These are phyloP conservation scores for Diaporthe nobilis DNA, from an alignment of 2,329 filamentous ascomycete genomes.

Conservation along the genomic window DNA sequence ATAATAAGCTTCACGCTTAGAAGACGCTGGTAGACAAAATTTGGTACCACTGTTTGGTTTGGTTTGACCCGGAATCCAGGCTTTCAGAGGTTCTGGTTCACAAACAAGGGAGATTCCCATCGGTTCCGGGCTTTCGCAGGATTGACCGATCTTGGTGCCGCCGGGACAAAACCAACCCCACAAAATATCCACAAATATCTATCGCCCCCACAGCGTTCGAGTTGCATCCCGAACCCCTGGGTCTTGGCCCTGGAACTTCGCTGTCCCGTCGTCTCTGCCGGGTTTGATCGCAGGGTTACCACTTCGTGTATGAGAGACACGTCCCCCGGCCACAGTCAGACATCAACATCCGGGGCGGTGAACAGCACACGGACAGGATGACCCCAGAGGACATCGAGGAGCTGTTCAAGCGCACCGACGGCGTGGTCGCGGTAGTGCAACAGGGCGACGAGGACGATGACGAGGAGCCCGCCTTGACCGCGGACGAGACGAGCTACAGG, in stretches of 20 bases:
- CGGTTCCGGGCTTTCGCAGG: slow-evolving; percentile 20
- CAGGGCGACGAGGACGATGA: slow-evolving; percentile 47
- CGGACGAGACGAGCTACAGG: slow-evolving; percentile 44
- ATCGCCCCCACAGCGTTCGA: slow-evolving; percentile 4
- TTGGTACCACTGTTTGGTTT: slow-evolving; percentile 4
- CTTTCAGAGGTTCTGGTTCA: not conserved
- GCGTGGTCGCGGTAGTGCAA: slow-evolving; percentile 46
- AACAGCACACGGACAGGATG: slow-evolving; percentile 45
- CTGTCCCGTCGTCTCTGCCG: slow-evolving; percentile 26
- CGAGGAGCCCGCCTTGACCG: slow-evolving; percentile 41
- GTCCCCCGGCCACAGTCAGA: slow-evolving; percentile 12
- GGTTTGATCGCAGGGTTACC: slow-evolving; percentile 23
- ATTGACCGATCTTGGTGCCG: slow-evolving; percentile 22
- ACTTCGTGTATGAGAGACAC: slow-evolving; percentile 18
- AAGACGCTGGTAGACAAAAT: not conserved
- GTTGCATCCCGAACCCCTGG: slow-evolving; percentile 22
- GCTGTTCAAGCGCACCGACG: slow-evolving; percentile 52
- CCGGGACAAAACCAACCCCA: slow-evolving; percentile 8
- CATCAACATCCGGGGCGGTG: slow-evolving; percentile 4
- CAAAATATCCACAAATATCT: slow-evolving; percentile 29
- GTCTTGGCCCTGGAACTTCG: slow-evolving; percentile 10
- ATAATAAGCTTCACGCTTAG: not conserved
- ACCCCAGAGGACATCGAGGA: slow-evolving; percentile 55
- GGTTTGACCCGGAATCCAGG: not conserved
- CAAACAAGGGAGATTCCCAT: slow-evolving; percentile 21